phyloP scores from a whole-genome alignment of 2,329 filamentous ascomycete species.

The Fusarium dlaminii region DNA sequence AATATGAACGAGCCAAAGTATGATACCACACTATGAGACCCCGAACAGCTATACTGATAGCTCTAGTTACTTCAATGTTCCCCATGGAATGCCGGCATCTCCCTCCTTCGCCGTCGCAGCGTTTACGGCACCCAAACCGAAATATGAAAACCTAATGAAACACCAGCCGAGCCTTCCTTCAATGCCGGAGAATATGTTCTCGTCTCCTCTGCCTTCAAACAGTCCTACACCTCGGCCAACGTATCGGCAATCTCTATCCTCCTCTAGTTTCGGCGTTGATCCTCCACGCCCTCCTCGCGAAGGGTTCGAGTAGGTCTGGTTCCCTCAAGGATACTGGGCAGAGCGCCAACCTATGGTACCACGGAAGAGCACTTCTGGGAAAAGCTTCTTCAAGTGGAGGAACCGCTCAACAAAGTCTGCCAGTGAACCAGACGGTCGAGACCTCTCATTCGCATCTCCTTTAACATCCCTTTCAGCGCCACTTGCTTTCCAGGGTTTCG shows the following conservation, averaged over 20 bases:
- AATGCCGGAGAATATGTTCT: constrained; percentile 15
- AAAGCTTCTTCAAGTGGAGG: constrained; percentile 54
- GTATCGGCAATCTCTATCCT: background rate
- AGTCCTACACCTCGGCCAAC: background rate
- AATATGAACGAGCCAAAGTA: constrained; percentile 41
- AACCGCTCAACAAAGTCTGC: constrained; percentile 50
- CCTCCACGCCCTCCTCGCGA: constrained; percentile 64
- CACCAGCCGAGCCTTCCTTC: constrained; percentile 29
- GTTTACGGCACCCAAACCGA: constrained; percentile 9
- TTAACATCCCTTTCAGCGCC: constrained; percentile 34
- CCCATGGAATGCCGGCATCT: constrained; percentile 25
- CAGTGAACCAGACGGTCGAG: constrained; percentile 46
- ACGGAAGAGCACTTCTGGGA: constrained; percentile 47
- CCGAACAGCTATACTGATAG: background rate
- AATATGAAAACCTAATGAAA: constrained; percentile 13
- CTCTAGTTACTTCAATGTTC: constrained; percentile 48
- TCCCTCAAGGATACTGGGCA: constrained; percentile 70
- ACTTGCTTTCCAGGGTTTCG: constrained; percentile 14
- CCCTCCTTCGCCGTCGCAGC: constrained; percentile 22
- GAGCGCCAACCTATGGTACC: constrained; percentile 55
- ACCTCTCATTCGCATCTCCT: constrained; percentile 38
- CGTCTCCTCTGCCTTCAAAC: background rate
- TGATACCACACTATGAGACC: rapidly evolving
- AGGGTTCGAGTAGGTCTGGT: constrained; percentile 71
- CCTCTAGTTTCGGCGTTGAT: constrained; percentile 52